These are phyloP conservation scores for Mortierella sp. DNA, from an alignment of 371 early-diverging fungal species.

Conservation along the genomic window DNA sequence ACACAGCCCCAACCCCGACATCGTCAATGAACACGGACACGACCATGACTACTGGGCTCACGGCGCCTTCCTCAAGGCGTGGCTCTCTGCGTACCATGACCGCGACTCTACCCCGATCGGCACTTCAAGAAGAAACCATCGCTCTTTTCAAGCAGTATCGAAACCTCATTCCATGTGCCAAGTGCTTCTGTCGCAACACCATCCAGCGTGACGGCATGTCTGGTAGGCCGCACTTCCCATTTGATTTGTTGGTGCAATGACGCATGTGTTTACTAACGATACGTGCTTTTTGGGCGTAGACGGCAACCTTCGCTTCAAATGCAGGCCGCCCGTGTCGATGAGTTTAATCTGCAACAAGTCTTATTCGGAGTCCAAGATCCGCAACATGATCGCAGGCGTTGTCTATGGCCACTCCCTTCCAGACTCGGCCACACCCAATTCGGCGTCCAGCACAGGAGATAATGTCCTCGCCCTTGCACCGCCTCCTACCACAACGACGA, in stretches of 20 bases:
- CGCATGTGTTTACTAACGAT: too few relatives aligned
- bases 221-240: too few relatives aligned
- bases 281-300: slow-evolving; percentile 24
- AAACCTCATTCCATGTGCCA: slow-evolving; percentile 42
- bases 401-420: slow-evolving; percentile 19
- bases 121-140: slow-evolving; percentile 47
- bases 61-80: slow-evolving; percentile 31
- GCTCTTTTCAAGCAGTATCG: slow-evolving; percentile 49
- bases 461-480: slow-evolving; percentile 29
- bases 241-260: too few relatives aligned
- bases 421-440: slow-evolving; percentile 13
- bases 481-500: slow-evolving; percentile 6
- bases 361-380: slow-evolving; percentile 45
- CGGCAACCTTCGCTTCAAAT: slow-evolving; percentile 52
- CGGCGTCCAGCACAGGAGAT: slow-evolving; percentile 20
- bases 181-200: slow-evolving; percentile 49
- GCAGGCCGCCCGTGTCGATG: slow-evolving; percentile 51
- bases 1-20: background rate
- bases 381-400: slow-evolving; percentile 48
- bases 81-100: slow-evolving; percentile 39
- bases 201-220: slow-evolving; percentile 56
- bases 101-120: slow-evolving; percentile 41
- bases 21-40: slow-evolving; percentile 15
- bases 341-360: slow-evolving; percentile 48
- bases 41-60: slow-evolving; percentile 23